phyloP scores from a whole-genome alignment of 805 yeast species.

The Saccharomycopsis malanga region DNA sequence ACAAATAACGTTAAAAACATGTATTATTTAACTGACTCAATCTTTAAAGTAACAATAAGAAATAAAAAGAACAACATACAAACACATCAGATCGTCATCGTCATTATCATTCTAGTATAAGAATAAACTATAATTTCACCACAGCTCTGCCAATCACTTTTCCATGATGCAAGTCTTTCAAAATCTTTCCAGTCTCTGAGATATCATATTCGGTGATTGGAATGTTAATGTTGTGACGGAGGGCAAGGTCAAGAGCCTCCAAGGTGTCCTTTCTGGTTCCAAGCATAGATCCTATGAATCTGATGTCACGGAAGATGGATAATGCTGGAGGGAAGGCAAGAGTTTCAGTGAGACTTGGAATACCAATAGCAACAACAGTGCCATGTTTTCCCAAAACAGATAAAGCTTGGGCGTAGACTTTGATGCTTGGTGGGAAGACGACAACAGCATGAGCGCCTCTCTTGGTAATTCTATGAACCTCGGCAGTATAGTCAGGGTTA shows the following conservation, averaged over 20 bases:
- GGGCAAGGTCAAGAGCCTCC: slow-evolving; percentile 25
- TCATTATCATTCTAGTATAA: too few species aligned
- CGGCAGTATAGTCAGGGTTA: slow-evolving; percentile 41
- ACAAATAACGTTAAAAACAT: too few species aligned
- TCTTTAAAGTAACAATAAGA: too few species aligned
- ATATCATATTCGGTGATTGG: slow-evolving; percentile 19
- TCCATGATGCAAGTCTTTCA: slow-evolving; percentile 21
- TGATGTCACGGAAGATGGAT: slow-evolving; percentile 18
- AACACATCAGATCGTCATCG: too few species aligned
- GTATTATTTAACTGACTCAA: too few species aligned
- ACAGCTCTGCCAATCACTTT: slow-evolving; percentile 25
- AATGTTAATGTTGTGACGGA: slow-evolving; percentile 22
- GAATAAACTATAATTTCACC: too few species aligned
- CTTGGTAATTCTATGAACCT: slow-evolving; percentile 38
- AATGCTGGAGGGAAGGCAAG: slow-evolving; percentile 20
- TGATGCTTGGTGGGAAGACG: slow-evolving; percentile 18
- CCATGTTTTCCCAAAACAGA: slow-evolving; percentile 23
- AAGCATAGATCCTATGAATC: slow-evolving; percentile 24
- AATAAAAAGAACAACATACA: too few species aligned
- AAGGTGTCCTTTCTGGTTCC: slow-evolving; percentile 25
- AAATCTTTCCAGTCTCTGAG: slow-evolving; percentile 17
- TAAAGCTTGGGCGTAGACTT: slow-evolving; percentile 22
- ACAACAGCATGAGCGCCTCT: slow-evolving; percentile 69
- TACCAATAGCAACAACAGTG: slow-evolving; percentile 24
- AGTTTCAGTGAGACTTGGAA: slow-evolving; percentile 22